These are phyloP conservation scores for Phytophthora hibernalis DNA, from an alignment of 352 stramenopile genomes.

Conservation along the genomic window DNA sequence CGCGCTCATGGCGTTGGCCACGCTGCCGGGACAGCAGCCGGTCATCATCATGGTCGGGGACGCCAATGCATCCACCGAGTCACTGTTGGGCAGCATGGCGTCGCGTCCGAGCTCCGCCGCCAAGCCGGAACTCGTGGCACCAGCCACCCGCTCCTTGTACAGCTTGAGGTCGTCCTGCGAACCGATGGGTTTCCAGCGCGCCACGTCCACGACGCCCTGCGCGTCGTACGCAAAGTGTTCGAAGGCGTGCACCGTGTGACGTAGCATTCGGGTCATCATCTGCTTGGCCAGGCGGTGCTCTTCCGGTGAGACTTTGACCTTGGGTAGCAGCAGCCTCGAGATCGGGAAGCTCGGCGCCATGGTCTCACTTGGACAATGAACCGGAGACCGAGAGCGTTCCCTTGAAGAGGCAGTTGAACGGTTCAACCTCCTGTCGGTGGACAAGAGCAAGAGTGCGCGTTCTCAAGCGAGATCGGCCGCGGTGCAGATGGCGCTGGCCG, in stretches of 20 bases:
- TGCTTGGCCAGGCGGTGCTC: constrained; percentile 46
- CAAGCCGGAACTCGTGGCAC: constrained; percentile 35
- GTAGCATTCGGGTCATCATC: constrained; percentile 54
- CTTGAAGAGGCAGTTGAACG: constrained; percentile 30
- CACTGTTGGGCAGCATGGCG: constrained; percentile 42
- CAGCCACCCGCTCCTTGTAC: constrained; percentile 50
- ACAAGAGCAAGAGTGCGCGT: constrained; percentile 4
- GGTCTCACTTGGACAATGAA: background rate
- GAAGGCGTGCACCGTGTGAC: constrained; percentile 56
- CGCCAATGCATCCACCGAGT: constrained; percentile 35
- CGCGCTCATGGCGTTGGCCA: constrained; percentile 58
- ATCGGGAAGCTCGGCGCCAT: constrained; percentile 59
- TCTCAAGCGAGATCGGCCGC: constrained; percentile 2
- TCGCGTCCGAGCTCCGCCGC: constrained; percentile 36
- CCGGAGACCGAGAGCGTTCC: constrained; percentile 15
- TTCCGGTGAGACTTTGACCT: constrained; percentile 43
- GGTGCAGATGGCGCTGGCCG: constrained; percentile 3
- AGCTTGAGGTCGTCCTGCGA: constrained; percentile 59
- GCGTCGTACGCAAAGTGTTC: constrained; percentile 46
- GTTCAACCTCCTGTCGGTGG: too few species aligned
- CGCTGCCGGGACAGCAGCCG: constrained; percentile 45
- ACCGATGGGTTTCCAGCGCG: constrained; percentile 49
- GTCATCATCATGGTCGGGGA: constrained; percentile 50
- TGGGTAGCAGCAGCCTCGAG: constrained; percentile 53
- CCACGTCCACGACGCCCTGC: constrained; percentile 45